Evolutionary conservation across 495 filamentous ascomycete species (phyloP), one percentile per base, ranked within the genome.

Genomic region (Podospora australis): DNA sequence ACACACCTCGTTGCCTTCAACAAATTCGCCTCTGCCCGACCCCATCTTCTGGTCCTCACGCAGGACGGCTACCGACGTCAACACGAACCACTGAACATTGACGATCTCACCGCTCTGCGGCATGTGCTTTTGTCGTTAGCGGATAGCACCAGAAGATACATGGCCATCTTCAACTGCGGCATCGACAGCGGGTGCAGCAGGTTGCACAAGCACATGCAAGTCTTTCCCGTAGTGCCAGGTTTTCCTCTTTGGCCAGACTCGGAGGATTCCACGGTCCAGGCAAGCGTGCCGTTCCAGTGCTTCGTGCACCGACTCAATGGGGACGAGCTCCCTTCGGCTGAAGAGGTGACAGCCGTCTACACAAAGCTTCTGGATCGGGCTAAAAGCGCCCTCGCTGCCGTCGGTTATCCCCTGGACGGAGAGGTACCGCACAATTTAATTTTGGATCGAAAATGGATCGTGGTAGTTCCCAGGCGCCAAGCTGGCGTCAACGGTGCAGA

Each of bases 201-300:
- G 17, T 49, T 64, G 48, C 70, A 73, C 56, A 73, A 73, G 54
- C 70, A 73, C 56, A 46, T 71, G 49, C 70, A 73, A 23, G 39
- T 73, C 16, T 41, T 73, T 32, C 64, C 67, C 1, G 57, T 48
- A 6, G 44, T 34, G 16, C 16, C 21, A 8, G 16, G 28, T 9
- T 53, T 55, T 22, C 2, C 9, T 0, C 46, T 63, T 2, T 58
- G 52, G 50, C 51, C 48, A 14, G 54, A 59, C 25, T 14, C 41
- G 11, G n/a, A n/a, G n/a, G n/a, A n/a, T n/a, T n/a, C n/a, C 23
- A 42, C 8, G 49, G 32, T 0, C 30, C 36, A 21, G 8, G 13
- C n/a, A 4, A 5, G 38, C 21, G 20, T 40, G 5, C 38, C 59
- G n/a, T 59, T 55, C 26, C 35, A 36, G 49, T 50, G 19, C 29